Evolutionary conservation across 192 early-diverging fungal species (phyloP), one percentile per base, ranked within the genome.

Genomic region (Glomus cerebriforme): DNA sequence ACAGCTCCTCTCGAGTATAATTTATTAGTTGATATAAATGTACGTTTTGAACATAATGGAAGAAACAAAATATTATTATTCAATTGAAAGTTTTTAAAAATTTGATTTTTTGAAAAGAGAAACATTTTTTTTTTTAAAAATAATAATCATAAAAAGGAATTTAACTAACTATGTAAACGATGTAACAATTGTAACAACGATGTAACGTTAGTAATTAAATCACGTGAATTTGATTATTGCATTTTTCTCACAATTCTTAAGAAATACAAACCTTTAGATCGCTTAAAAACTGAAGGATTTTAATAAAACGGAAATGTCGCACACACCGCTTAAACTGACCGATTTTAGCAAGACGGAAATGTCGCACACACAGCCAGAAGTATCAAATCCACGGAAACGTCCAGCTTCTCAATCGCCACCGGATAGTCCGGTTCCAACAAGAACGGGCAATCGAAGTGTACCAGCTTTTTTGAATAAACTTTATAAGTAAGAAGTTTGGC

Each of bases 401-500:
- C 35, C 66, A 35, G 66, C 66, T 63, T 39, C 66, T 19, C 66
- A 68, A 68, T 37, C 66, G n/a, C 66, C 66, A 12, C n/a, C 66
- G 19, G 66, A 68, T 10, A 68, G 17, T 43, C 34, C 49, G 19
- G 19, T 49, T 31, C 72, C 72, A 22, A 39, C 43, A 27, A 59
- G 47, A 59, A 22, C 59, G 7, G 59, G 59, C 12, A 76, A 60
- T 31, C n/a, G 60, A 64, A 76, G 59, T 15, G 74, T 76, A 27
- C 74, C 74, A 4, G 74, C 74, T 13, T 76, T 76, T 35, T 64
- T 76, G 58, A 76, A 76, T 43, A 76, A 76, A 62, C 47, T 76
- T 26, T 76, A 76, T 45, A 76, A 76, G 74, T 76, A 49, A 73
- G 71, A 12, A 39, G 9, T 47, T 54, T 29, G 26, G 9, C 10